Evolutionary conservation across 768 basidiomycete genomes (phyloP).

Genomic region (Lactarius tabidus): DNA sequence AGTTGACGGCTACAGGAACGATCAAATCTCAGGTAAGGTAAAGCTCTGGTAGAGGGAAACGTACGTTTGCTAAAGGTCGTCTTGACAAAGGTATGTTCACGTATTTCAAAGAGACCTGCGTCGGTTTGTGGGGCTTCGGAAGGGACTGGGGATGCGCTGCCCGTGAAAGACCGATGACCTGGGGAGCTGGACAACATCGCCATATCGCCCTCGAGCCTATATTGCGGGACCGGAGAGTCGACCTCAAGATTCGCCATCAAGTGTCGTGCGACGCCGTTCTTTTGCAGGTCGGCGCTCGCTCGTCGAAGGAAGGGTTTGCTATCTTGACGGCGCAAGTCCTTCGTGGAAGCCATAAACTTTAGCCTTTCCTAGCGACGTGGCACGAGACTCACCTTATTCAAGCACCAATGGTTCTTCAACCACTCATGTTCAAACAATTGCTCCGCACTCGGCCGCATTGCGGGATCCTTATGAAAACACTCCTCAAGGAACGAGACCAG

Average conservation of each 20-base stretch:
- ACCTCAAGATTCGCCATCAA: slow-evolving; percentile 40
- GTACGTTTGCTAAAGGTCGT: too few species aligned
- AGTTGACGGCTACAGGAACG: too few species aligned
- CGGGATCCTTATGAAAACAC: slow-evolving; percentile 90
- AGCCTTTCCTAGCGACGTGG: not conserved
- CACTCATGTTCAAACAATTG: slow-evolving; percentile 87
- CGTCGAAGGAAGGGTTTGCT: slow-evolving; percentile 93
- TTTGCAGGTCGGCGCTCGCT: slow-evolving; percentile 81
- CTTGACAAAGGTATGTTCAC: too few species aligned
- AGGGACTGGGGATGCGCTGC: slow-evolving; percentile 3
- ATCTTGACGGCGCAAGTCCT: slow-evolving; percentile 88
- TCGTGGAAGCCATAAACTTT: slow-evolving; percentile 4
- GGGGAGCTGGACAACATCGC: slow-evolving; percentile 20
- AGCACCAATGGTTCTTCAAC: slow-evolving; percentile 77
- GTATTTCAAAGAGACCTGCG: too few species aligned
- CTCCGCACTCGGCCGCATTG: slow-evolving; percentile 75
- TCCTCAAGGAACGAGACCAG: slow-evolving; percentile 75
- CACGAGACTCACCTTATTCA: slow-evolving; percentile 55
- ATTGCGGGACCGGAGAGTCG: slow-evolving; percentile 33
- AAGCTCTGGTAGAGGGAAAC: too few species aligned
- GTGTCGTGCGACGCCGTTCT: slow-evolving; percentile 58
- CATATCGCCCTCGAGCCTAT: slow-evolving; percentile 18
- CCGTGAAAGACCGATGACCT: slow-evolving; percentile 6
- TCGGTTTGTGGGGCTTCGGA: slow-evolving; percentile 30
- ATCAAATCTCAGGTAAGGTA: too few species aligned